Conservation (phyloP, 2,329 filamentous ascomycete genomes). For the Monosporascus sp. region DNA sequence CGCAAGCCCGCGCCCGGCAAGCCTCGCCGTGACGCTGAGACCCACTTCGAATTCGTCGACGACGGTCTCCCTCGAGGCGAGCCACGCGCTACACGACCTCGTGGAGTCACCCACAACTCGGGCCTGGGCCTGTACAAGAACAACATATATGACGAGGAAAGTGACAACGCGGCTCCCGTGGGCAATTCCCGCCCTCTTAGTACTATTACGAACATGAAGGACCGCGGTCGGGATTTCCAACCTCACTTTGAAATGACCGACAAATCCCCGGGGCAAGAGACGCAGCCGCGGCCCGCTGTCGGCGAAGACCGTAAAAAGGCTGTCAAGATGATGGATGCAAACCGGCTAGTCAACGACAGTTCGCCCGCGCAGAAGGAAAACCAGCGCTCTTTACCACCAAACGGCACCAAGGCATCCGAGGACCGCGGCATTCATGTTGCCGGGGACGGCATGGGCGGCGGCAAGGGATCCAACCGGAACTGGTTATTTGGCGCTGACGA, state of each 20-base stretch:
- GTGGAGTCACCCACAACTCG: constrained; percentile 58
- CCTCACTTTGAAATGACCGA: constrained; percentile 74
- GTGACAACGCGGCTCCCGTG: constrained; percentile 29
- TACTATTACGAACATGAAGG: constrained; percentile 67
- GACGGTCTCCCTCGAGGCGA: constrained; percentile 56
- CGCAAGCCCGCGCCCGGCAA: constrained; percentile 56
- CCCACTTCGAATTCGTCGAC: constrained; percentile 81
- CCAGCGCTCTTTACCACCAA: constrained; percentile 19
- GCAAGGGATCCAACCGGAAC: constrained; percentile 46
- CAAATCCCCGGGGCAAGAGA: constrained; percentile 48
- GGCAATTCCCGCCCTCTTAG: constrained; percentile 45
- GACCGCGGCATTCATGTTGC: constrained; percentile 41
- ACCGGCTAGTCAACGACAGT: constrained; percentile 51
- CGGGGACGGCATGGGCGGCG: constrained; percentile 63
- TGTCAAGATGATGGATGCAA: constrained; percentile 67
- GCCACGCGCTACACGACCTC: constrained; percentile 41
- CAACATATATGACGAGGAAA: constrained; percentile 61
- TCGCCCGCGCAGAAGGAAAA: constrained; percentile 54
- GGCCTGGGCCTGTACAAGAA: constrained; percentile 72
- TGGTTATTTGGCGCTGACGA: constrained; percentile 56
- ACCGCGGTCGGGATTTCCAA: constrained; percentile 71
- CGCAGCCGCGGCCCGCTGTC: constrained; percentile 38
- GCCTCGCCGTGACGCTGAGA: constrained; percentile 71
- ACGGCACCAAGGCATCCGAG: constrained; percentile 23
- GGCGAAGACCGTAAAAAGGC: constrained; percentile 61